phyloP scores from a whole-genome alignment of 345 rosid genomes.

The Barbarea vulgaris region DNA sequence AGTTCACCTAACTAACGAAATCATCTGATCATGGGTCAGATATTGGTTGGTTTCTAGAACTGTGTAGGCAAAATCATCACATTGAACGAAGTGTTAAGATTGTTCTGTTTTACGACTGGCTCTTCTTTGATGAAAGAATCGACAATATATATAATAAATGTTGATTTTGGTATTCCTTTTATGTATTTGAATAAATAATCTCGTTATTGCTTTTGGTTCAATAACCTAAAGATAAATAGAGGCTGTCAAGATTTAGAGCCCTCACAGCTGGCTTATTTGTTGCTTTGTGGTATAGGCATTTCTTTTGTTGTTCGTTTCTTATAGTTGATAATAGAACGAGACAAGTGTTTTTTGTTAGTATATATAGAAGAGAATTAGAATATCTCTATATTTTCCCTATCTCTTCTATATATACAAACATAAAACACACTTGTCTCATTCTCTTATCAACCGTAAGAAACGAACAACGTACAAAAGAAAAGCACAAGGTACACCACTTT shows the following conservation, averaged over 20 bases:
- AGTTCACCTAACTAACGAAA: too few species aligned
- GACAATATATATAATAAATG: constrained; percentile 56
- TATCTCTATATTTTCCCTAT: too few species aligned
- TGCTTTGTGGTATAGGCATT: not conserved
- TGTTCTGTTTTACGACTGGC: constrained; percentile 84
- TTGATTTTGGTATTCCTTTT: not conserved
- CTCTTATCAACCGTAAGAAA: too few species aligned
- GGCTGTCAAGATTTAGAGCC: not conserved
- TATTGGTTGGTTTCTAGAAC: too few species aligned
- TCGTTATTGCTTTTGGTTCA: not conserved
- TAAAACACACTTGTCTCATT: too few species aligned
- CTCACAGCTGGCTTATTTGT: not conserved
- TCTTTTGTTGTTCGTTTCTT: not conserved
- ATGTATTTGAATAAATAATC: not conserved
- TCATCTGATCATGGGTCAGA: too few species aligned
- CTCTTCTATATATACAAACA: too few species aligned
- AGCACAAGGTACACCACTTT: too few species aligned
- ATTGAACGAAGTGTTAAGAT: constrained; percentile 60
- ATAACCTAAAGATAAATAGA: not conserved
- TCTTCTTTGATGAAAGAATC: constrained; percentile 67
- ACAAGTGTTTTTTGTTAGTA: not conserved
- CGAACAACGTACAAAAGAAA: too few species aligned
- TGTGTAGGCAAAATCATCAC: constrained; percentile 37
- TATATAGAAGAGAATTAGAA: too few species aligned
- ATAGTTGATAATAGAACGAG: not conserved